Percentiles rank a stretch among this genome's conserved stretches.
Evolutionary conservation across 306 rosid genomes (phyloP).

Genomic region (Prunus persica): DNA sequence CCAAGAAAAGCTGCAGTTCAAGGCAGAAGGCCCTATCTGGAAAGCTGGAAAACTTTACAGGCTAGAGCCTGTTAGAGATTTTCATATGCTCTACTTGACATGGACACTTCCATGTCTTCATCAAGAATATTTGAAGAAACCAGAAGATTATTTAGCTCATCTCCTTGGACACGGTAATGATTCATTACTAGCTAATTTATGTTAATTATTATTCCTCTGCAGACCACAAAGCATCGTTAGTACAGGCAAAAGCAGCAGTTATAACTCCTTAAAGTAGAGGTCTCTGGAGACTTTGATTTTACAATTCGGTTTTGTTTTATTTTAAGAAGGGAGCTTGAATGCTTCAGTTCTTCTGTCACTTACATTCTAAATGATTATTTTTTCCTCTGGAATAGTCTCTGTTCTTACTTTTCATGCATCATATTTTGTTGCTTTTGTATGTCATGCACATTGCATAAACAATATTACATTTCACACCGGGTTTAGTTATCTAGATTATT

Average conservation of each 20-base stretch:
- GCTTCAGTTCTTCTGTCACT: neutral
- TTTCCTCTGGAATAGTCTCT: neutral
- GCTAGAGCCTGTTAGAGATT: constrained; percentile 90
- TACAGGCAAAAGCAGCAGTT: neutral
- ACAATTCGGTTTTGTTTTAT: neutral
- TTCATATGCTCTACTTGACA: constrained; percentile 69
- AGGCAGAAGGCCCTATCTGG: constrained; percentile 75
- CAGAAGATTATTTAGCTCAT: constrained; percentile 90
- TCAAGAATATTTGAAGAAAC: constrained; percentile 73
- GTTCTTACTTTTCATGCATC: neutral
- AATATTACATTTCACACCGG: neutral
- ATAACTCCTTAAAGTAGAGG: too few relatives aligned
- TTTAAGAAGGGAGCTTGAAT: neutral
- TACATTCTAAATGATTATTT: neutral
- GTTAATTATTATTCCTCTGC: neutral
- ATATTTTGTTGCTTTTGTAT: neutral
- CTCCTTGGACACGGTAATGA: constrained; percentile 91
- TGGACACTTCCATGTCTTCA: constrained; percentile 87
- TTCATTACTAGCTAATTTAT: constrained; percentile 16
- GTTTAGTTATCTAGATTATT: neutral
- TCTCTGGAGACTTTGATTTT: neutral
- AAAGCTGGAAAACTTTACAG: constrained; percentile 72
- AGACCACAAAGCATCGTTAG: neutral
- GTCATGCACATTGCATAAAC: neutral
- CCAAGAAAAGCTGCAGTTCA: constrained; percentile 50